Base-by-base conservation (phyloP, 768 basidiomycete genomes). In the Termitomyces sp. region DNA sequence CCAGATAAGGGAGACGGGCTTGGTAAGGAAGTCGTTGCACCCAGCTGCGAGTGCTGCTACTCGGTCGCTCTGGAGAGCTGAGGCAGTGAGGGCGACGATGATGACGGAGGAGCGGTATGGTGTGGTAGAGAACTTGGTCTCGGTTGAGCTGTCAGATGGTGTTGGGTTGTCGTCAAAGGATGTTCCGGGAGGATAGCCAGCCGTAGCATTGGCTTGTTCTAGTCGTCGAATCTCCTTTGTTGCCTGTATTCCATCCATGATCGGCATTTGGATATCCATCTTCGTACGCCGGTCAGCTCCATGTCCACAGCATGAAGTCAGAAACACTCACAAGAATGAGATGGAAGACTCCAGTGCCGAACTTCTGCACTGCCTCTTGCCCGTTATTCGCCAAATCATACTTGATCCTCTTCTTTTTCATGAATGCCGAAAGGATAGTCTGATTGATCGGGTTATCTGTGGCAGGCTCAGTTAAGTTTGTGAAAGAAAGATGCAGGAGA, bases 181-280 rank as follows among this genome's bases (percentile, higher is more conserved):
- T 20, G 88, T 90, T 9, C 81, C 73, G 10, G 88, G 86, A 44
- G 83, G 86, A 65, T 81, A 88, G 8, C 85, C 87, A 46, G 85
- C 82, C 48, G 81, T 75, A 51, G 84, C 81, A 59, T 80, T 84
- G 38, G 72, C 60, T 64, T 85, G 88, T 68, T 98, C 96, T 44
- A 95, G 71, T 54, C 86, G 83, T 52, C 97, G 81, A 58, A 99
- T 99, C 70, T 95, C 92, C 65, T 94, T 94, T 3, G 97, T 99
- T 7, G 97, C 97, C 68, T 92, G 85, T 50, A 98, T 97, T 35
- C 97, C 97, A 71, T 96, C 93, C 91, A 97, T 98, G 64, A 98
- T 87, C 9, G 97, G 97, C 84, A 99, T 94, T 73, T 98, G 96
- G 54, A 99, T 98, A 75, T 99, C 97, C 97, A 99, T 99, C 96